A percentile compares a stretch with the other conserved stretches of the same genome.
Evolutionary conservation across 2,329 filamentous ascomycete genomes (phyloP).

Genomic region (Microsporum ferrugineum): DNA sequence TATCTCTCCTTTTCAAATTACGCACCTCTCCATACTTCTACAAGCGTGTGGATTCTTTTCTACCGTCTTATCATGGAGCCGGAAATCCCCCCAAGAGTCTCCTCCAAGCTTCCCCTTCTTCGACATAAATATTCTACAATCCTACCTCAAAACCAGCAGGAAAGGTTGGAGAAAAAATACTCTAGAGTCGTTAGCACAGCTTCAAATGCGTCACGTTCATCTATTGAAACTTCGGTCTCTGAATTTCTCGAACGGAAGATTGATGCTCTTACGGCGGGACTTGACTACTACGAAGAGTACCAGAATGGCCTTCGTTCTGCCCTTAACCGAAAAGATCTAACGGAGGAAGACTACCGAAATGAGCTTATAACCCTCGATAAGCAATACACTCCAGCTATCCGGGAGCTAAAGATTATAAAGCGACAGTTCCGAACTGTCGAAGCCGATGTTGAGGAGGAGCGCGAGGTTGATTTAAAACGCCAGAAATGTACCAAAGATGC

Average conservation of each 20-base stretch:
- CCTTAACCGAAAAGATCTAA: not conserved
- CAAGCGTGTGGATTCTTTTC: no score
- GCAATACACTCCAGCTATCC: not conserved
- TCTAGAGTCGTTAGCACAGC: not conserved
- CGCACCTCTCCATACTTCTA: no score
- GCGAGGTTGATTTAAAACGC: not conserved
- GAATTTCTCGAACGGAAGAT: not conserved
- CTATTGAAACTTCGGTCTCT: not conserved
- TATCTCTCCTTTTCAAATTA: no score
- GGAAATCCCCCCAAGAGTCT: no score
- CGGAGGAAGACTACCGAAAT: not conserved
- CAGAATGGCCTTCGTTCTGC: not conserved
- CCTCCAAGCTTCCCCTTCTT: no score
- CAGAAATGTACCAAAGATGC: not conserved
- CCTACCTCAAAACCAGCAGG: not conserved
- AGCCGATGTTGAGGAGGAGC: not conserved
- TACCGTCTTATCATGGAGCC: no score
- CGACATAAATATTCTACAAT: no score
- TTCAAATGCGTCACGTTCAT: not conserved
- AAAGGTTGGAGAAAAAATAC: not conserved
- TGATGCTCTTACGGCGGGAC: not conserved
- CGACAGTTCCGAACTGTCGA: not conserved
- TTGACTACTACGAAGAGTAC: not conserved
- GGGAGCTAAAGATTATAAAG: conserved; percentile 1
- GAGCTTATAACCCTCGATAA: no score